Evolutionary conservation across 371 early-diverging fungal genomes (phyloP).

Genomic region (Apophysomyces ossiformis): DNA sequence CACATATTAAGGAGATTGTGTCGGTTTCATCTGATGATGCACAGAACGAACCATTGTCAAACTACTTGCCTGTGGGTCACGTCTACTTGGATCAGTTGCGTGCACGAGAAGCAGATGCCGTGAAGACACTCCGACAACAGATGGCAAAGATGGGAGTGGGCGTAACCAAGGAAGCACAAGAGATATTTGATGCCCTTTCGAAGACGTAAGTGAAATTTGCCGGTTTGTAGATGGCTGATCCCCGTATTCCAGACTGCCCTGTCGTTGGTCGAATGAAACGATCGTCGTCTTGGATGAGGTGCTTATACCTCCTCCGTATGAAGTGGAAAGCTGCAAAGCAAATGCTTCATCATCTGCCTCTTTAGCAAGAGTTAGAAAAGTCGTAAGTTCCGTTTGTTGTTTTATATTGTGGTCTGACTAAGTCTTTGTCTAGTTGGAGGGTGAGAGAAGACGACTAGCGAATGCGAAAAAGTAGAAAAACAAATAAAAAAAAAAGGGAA

Average conservation of each 20-base stretch:
- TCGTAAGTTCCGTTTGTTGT: constrained; percentile 47
- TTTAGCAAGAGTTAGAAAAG: constrained; percentile 78
- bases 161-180: constrained; percentile 77
- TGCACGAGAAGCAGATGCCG: constrained; percentile 64
- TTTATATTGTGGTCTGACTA: neutral
- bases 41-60: constrained; percentile 26
- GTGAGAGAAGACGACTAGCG: constrained; percentile 55
- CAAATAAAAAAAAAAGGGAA: constrained; percentile 1
- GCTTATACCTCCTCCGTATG: constrained; percentile 77
- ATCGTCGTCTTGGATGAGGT: constrained; percentile 88
- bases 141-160: constrained; percentile 82
- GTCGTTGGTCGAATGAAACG: constrained; percentile 76
- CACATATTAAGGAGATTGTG: constrained; percentile 63
- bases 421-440: constrained; percentile 52
- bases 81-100: constrained; percentile 64
- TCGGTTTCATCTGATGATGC: constrained; percentile 40
- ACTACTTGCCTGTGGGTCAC: constrained; percentile 24
- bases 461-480: constrained; percentile 25
- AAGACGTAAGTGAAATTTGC: constrained; percentile 67
- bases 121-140: constrained; percentile 59
- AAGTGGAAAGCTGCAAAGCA: constrained; percentile 71
- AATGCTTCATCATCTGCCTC: constrained; percentile 61
- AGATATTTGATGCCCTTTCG: constrained; percentile 81
- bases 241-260: constrained; percentile 64
- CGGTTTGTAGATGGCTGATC: neutral